These are phyloP conservation scores for Excoecaria agallocha DNA, from an alignment of 345 rosid genomes.

Conservation along the genomic window DNA sequence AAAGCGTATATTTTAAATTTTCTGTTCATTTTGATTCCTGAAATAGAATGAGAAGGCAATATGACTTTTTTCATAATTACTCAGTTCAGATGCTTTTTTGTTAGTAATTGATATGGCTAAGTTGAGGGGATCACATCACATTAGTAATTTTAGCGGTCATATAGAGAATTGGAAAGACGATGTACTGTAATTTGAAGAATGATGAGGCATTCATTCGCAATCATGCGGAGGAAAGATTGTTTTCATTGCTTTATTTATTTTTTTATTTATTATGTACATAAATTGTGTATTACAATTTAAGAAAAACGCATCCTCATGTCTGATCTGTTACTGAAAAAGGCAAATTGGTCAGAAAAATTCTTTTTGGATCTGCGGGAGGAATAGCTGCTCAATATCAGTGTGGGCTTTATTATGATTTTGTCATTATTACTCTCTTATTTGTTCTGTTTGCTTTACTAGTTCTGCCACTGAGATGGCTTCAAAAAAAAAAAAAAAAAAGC, in stretches of 20 bases:
- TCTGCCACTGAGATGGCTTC: no score
- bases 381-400: no score
- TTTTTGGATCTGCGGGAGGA: neutral
- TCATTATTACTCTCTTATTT: no score
- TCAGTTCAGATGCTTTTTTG: no score
- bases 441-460: no score
- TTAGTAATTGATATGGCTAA: no score
- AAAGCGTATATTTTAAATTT: neutral
- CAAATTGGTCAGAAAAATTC: neutral
- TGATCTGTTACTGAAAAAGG: neutral
- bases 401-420: no score
- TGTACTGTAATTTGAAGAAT: neutral
- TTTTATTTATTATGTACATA: neutral
- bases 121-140: no score
- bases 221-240: neutral
- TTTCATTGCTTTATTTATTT: neutral
- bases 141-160: no score
- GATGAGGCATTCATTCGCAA: neutral
- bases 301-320: neutral
- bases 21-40: neutral
- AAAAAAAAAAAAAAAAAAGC: neutral
- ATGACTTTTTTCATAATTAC: neutral
- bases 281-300: constrained; percentile 5
- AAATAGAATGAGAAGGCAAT: neutral
- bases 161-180: no score